Evolutionary conservation across 352 stramenopile species (phyloP).

Genomic region (Globisporangium splendens): DNA sequence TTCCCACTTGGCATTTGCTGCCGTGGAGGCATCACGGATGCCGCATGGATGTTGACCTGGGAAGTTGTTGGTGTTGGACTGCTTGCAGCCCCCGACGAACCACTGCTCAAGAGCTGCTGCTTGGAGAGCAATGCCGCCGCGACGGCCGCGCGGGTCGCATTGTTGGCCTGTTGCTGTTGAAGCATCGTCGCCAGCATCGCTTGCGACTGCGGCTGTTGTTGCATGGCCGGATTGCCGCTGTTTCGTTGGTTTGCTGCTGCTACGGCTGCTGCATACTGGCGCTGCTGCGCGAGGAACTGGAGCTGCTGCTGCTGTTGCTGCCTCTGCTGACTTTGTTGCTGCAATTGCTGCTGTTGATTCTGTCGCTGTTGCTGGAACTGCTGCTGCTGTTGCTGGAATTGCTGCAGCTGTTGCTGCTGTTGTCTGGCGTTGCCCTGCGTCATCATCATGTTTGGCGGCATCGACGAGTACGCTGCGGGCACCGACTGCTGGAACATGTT

Average conservation of each 20-base stretch:
- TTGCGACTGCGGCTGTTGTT: conserved; percentile 6
- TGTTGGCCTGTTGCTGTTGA: background rate
- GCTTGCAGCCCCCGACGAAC: no score
- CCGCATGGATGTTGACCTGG: conserved; percentile 7
- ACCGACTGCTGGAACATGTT: conserved; percentile 35
- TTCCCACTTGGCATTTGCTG: conserved; percentile 7
- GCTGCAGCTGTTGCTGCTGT: no score
- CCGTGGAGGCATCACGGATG: conserved; percentile 2
- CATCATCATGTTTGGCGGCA: conserved; percentile 24
- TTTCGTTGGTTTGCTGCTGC: conserved; percentile 3
- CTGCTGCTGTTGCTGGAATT: background rate
- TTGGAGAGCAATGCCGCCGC: no score
- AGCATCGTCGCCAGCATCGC: conserved; percentile 13
- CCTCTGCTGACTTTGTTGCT: conserved; percentile 6
- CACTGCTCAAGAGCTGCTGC: no score
- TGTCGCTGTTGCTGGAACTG: background rate
- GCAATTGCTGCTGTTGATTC: conserved; percentile 21
- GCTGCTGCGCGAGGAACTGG: conserved; percentile 25
- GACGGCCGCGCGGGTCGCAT: no score
- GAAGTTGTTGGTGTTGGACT: background rate
- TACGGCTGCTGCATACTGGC: conserved; percentile 23
- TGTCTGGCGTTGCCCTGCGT: conserved; percentile 1
- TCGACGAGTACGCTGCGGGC: conserved; percentile 18
- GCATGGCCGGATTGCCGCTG: background rate
- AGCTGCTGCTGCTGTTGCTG: no score